phyloP scores from a whole-genome alignment of 768 basidiomycete genomes.

The Tricholoma saponaceum region DNA sequence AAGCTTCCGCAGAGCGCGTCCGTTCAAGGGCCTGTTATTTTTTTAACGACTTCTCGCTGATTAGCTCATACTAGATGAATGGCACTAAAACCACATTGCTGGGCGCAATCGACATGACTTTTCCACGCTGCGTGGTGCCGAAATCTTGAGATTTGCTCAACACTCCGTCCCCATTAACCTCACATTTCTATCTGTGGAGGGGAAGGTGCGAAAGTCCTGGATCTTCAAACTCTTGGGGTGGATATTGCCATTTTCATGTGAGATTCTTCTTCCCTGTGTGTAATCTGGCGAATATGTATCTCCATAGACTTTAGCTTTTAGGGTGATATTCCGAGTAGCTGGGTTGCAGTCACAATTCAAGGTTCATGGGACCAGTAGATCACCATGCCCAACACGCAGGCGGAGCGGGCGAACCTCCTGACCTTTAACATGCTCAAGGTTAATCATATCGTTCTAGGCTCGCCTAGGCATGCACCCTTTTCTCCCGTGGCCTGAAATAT shows the following conservation, averaged over 20 bases:
- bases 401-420: too few species aligned
- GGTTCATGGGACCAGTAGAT: too few species aligned
- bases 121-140: not conserved
- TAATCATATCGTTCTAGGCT: too few species aligned
- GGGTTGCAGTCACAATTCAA: not conserved
- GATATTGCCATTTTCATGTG: not conserved
- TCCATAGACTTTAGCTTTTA: not conserved
- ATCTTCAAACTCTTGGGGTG: not conserved
- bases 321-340: not conserved
- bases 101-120: not conserved
- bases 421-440: too few species aligned
- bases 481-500: too few species aligned
- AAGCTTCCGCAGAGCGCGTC: too few species aligned
- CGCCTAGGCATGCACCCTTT: too few species aligned
- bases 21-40: not conserved
- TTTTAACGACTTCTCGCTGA: not conserved
- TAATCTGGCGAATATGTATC: too few species aligned
- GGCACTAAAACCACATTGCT: not conserved
- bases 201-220: not conserved
- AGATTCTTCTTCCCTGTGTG: not conserved
- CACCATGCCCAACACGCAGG: too few species aligned
- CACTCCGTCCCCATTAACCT: not conserved
- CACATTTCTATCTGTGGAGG: not conserved
- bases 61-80: not conserved
- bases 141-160: not conserved